Evolutionary conservation across 2,329 filamentous ascomycete species (phyloP).

Genomic region (Metarhizium humberi): DNA sequence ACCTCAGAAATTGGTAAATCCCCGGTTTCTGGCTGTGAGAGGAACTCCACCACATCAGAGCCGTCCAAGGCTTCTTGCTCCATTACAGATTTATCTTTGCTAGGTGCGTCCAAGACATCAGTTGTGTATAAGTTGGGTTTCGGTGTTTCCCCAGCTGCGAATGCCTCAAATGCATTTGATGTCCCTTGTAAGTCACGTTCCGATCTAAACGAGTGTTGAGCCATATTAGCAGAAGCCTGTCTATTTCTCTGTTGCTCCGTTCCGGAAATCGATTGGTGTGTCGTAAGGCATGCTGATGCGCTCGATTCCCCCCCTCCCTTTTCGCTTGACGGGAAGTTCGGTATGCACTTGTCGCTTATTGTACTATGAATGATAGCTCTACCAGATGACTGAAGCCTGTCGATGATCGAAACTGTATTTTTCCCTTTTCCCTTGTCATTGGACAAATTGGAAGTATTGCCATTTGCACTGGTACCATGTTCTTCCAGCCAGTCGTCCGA

Average conservation of each 20-base stretch:
- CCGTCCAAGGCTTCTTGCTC: constrained; percentile 22
- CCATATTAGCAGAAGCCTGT: neutral
- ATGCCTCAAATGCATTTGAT: neutral
- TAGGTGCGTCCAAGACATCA: neutral
- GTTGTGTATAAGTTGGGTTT: neutral
- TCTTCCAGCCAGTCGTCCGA: neutral
- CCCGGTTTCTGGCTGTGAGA: constrained; percentile 19
- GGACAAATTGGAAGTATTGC: neutral
- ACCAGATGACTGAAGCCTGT: constrained; percentile 2
- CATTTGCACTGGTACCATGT: neutral
- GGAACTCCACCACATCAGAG: constrained; percentile 24
- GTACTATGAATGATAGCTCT: neutral
- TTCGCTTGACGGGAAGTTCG: neutral
- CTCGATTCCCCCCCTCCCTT: constrained; percentile 10
- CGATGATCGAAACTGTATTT: constrained; percentile 1
- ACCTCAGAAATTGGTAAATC: constrained; percentile 13
- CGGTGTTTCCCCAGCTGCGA: neutral
- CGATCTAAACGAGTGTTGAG: neutral
- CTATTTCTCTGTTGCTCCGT: neutral
- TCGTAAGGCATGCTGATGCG: neutral
- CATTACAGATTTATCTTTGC: neutral
- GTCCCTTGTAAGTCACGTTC: neutral
- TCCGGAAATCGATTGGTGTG: neutral
- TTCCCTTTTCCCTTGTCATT: constrained; percentile 7
- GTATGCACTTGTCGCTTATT: neutral